Conservation (phyloP, 345 rosid species). For the Camelina laxa region DNA sequence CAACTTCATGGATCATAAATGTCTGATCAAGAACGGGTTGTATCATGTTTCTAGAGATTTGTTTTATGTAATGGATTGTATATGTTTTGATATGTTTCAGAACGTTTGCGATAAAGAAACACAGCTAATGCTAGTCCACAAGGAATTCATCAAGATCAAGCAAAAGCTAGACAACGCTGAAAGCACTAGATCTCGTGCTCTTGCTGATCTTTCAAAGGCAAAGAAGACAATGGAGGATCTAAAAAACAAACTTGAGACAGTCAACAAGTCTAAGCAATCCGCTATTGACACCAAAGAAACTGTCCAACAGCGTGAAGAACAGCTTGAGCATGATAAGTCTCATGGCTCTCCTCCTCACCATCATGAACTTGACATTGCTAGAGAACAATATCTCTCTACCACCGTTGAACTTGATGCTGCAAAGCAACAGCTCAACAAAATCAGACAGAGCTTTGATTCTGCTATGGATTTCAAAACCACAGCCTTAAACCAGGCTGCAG, state of each 20-base stretch:
- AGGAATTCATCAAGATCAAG: constrained; percentile 52
- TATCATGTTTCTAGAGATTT: background rate
- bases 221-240: constrained; percentile 54
- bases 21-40: background rate
- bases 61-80: background rate
- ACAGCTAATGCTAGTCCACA: constrained; percentile 57
- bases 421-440: constrained; percentile 70
- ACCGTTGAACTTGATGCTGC: constrained; percentile 61
- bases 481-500: constrained; percentile 69
- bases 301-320: constrained; percentile 52
- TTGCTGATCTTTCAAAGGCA: constrained; percentile 59
- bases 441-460: constrained; percentile 80
- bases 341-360: constrained; percentile 47
- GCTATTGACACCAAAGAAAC: constrained; percentile 57
- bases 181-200: constrained; percentile 51
- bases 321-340: constrained; percentile 67
- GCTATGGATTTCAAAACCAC: constrained; percentile 64
- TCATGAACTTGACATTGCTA: constrained; percentile 58
- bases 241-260: constrained; percentile 46
- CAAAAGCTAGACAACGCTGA: constrained; percentile 52
- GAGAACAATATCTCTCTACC: constrained; percentile 58
- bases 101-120: constrained; percentile 67
- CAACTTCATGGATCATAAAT: background rate
- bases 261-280: constrained; percentile 49
- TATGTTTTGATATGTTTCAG: constrained; percentile 31